Evolutionary conservation across 2,329 filamentous ascomycete genomes (phyloP).

Genomic region (Beauveria sp.): DNA sequence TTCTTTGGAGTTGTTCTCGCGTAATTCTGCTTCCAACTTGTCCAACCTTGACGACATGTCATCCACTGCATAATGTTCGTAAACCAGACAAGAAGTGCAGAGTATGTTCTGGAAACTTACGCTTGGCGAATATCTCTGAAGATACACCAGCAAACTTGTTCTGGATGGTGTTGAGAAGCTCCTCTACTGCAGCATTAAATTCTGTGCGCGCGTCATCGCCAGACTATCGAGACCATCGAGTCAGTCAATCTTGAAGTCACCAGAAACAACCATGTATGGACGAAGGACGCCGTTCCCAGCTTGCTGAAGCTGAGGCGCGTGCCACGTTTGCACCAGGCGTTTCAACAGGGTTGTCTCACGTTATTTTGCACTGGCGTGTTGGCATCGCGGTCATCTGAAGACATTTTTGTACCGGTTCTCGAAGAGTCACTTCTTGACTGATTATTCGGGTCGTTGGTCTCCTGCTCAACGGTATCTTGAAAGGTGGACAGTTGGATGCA

Average conservation of each 20-base stretch:
- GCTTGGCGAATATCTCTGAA: conserved; percentile 80
- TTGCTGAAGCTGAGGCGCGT: not conserved
- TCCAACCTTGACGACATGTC: conserved; percentile 86
- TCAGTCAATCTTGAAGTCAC: not conserved
- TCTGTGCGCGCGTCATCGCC: conserved; percentile 48
- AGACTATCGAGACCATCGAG: not conserved
- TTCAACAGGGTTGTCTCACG: conserved; percentile 22
- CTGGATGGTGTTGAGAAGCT: conserved; percentile 75
- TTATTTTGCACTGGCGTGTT: conserved; percentile 23
- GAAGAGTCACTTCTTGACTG: no score
- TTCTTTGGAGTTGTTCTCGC: conserved; percentile 44
- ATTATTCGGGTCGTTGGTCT: not conserved
- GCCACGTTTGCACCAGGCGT: not conserved
- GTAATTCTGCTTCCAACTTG: conserved; percentile 67
- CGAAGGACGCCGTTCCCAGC: not conserved
- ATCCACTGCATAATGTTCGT: conserved; percentile 57
- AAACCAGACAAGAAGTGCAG: not conserved
- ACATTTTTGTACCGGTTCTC: conserved; percentile 21
- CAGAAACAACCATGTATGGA: not conserved
- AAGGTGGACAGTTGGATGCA: conserved; percentile 1
- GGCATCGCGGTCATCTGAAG: conserved; percentile 29
- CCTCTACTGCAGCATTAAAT: conserved; percentile 73
- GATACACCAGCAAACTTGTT: conserved; percentile 81
- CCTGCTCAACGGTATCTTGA: not conserved
- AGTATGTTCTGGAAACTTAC: conserved; percentile 40